A percentile compares a stretch with the other conserved stretches of the same genome.
Evolutionary conservation across 148 eudicot species (phyloP).

Genomic region (Rhododendron kiyosumense): DNA sequence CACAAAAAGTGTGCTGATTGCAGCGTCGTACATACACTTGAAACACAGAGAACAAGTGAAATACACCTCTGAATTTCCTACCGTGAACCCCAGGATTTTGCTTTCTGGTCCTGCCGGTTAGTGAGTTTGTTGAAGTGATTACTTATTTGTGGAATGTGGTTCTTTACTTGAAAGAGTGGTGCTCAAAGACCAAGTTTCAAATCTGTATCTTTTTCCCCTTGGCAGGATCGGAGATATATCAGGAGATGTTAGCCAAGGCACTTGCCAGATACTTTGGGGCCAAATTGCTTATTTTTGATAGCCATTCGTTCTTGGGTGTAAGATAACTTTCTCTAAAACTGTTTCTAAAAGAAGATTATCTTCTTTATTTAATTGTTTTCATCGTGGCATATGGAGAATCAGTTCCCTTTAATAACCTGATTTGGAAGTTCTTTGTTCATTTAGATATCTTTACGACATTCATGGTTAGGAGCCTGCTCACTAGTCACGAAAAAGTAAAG

Average conservation of each 20-base stretch:
- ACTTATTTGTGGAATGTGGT: background rate
- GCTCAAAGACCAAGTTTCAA: background rate
- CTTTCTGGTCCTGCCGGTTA: conserved; percentile 96
- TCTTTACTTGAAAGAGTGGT: background rate
- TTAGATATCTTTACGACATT: background rate
- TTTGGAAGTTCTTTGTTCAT: background rate
- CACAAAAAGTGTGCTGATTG: conserved; percentile 79
- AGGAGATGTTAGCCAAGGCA: conserved; percentile 88
- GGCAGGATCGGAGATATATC: conserved; percentile 93
- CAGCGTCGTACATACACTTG: conserved; percentile 83
- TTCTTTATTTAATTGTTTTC: background rate
- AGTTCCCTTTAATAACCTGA: background rate
- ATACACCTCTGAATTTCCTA: conserved; percentile 70
- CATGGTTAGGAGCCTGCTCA: background rate
- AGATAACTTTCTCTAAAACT: conserved; percentile 22
- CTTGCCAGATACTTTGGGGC: conserved; percentile 84
- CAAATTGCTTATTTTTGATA: conserved; percentile 86
- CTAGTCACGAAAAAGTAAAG: background rate
- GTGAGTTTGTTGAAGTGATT: background rate
- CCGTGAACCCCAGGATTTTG: conserved; percentile 82
- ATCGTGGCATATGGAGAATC: background rate
- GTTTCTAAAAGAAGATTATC: background rate
- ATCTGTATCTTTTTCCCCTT: conserved; percentile 12
- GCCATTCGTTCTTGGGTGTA: conserved; percentile 76
- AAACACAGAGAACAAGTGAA: conserved; percentile 80